Percentiles rank a stretch among this genome's conserved stretches.
Evolutionary conservation across 768 basidiomycete species (phyloP).

Genomic region (Hygrocybe coccinea): DNA sequence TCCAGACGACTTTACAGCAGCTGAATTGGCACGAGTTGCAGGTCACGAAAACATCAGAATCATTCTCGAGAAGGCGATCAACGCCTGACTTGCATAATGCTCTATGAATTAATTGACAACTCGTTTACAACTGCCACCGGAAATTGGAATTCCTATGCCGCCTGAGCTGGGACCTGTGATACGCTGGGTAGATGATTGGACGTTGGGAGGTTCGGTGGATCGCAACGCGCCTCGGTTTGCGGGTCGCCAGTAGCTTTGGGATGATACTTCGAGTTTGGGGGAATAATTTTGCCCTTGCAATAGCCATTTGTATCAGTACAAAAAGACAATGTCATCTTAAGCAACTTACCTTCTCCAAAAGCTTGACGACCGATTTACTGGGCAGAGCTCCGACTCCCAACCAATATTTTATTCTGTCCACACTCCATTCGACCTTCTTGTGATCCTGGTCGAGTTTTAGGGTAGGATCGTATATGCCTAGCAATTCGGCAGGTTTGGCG

Average conservation of each 20-base stretch:
- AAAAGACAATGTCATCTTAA: neutral
- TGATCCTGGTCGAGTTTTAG: slow-evolving; percentile 44
- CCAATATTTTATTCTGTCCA: slow-evolving; percentile 88
- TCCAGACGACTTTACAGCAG: slow-evolving; percentile 57
- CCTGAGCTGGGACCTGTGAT: neutral
- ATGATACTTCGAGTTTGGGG: slow-evolving; percentile 53
- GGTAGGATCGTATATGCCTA: slow-evolving; percentile 81
- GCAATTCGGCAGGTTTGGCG: slow-evolving; percentile 79
- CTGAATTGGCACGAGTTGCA: slow-evolving; percentile 55
- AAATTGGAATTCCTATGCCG: neutral
- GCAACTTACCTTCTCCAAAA: slow-evolving; percentile 72
- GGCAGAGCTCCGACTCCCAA: slow-evolving; percentile 79
- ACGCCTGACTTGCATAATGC: neutral
- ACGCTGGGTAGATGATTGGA: neutral
- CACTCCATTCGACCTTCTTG: slow-evolving; percentile 87
- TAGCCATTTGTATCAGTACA: slow-evolving; percentile 3
- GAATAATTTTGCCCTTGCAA: slow-evolving; percentile 58
- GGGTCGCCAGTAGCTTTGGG: slow-evolving; percentile 31
- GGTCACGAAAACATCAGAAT: slow-evolving; percentile 52
- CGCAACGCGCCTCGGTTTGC: slow-evolving; percentile 2
- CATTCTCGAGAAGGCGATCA: slow-evolving; percentile 15
- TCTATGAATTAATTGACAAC: too few species aligned
- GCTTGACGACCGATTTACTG: slow-evolving; percentile 65
- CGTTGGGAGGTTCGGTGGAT: slow-evolving; percentile 10
- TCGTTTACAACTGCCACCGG: neutral